phyloP scores from a whole-genome alignment of 441 rosid genomes.

The Macaranga tanarius region DNA sequence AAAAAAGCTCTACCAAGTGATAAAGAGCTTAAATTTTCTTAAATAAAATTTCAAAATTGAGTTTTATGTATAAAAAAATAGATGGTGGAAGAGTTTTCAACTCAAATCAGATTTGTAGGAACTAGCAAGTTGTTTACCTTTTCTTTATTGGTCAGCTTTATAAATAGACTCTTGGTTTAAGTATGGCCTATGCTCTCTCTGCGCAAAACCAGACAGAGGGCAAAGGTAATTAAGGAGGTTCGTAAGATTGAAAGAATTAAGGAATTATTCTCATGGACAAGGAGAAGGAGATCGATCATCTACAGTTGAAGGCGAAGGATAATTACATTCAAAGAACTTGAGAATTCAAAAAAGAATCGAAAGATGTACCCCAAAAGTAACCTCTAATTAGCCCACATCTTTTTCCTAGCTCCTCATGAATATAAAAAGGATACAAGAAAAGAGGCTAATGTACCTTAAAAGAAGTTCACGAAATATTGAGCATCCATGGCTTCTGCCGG shows the following conservation, averaged over 20 bases:
- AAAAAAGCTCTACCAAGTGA: no score
- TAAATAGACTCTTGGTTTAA: no score
- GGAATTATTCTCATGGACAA: neutral
- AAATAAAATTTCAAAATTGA: no score
- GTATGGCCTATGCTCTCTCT: no score
- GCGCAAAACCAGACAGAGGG: neutral
- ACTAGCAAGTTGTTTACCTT: no score
- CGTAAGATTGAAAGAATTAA: neutral
- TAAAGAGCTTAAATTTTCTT: no score
- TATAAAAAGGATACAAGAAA: neutral
- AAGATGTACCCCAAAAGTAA: slow-evolving; percentile 35
- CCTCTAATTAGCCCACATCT: slow-evolving; percentile 10
- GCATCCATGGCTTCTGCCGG: slow-evolving; percentile 14
- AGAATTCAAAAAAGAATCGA: slow-evolving; percentile 29
- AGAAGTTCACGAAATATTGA: neutral
- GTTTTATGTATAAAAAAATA: no score
- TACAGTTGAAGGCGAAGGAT: slow-evolving; percentile 7
- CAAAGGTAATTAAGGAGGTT: neutral
- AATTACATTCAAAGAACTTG: neutral
- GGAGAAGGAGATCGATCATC: neutral
- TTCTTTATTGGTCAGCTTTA: no score
- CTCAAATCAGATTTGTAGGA: no score
- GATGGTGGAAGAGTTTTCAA: no score
- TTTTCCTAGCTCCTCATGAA: neutral
- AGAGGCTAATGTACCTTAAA: no score